Evolutionary conservation across 805 yeast species (phyloP).

Genomic region (Zygotorulaspora danielsina): DNA sequence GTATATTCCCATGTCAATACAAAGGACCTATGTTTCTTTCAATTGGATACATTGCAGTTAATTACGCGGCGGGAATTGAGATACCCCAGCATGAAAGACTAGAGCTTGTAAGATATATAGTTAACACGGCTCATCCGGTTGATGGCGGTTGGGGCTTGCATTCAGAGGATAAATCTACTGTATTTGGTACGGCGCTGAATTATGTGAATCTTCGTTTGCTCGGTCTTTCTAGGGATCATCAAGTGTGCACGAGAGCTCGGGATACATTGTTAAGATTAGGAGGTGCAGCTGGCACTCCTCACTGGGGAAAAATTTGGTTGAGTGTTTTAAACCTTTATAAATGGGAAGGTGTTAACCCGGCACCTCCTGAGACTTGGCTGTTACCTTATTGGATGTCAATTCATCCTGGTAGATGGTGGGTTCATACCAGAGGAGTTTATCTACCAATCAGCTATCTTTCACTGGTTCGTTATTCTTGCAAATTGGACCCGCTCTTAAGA

Average conservation of each 20-base stretch:
- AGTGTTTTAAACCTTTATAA: constrained; percentile 72
- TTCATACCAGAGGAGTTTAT: constrained; percentile 91
- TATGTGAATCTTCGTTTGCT: constrained; percentile 76
- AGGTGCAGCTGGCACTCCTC: constrained; percentile 88
- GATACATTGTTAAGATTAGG: constrained; percentile 66
- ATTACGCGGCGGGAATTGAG: constrained; percentile 61
- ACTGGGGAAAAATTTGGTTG: constrained; percentile 97
- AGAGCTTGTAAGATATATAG: constrained; percentile 79
- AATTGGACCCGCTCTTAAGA: constrained; percentile 56
- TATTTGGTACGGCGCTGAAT: constrained; percentile 88
- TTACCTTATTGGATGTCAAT: constrained; percentile 76
- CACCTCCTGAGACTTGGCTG: constrained; percentile 93
- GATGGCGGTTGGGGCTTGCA: constrained; percentile 99
- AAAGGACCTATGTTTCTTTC: constrained; percentile 98
- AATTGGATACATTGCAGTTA: constrained; percentile 76
- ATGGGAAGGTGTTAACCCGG: constrained; percentile 98
- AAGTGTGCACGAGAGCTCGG: constrained; percentile 74
- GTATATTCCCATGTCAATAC: constrained; percentile 86
- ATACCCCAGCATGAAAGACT: constrained; percentile 60
- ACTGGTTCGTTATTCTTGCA: constrained; percentile 51
- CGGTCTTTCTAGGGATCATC: constrained; percentile 71
- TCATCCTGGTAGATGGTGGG: constrained; percentile 99
- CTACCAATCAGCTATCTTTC: constrained; percentile 80
- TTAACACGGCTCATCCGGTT: constrained; percentile 92
- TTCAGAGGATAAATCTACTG: constrained; percentile 86